Conservation (phyloP, 2,329 filamentous ascomycete genomes). For the Colletotrichum higginsianum region DNA sequence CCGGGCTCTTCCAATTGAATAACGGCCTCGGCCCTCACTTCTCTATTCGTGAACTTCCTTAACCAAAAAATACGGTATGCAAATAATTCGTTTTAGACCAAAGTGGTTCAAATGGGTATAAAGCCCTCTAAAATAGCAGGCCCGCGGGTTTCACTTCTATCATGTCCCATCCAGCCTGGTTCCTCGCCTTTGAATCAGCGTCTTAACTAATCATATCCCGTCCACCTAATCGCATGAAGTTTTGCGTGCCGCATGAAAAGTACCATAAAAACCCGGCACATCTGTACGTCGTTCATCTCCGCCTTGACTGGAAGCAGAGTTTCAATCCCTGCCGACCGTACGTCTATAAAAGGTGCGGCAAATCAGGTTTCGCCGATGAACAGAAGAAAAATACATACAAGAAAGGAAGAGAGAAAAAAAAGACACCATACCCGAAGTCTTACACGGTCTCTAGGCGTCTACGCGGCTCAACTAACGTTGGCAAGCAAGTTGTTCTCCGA, state of each 20-base stretch:
- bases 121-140: constrained; percentile 2
- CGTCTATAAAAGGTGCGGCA: constrained; percentile 10
- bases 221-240: background rate
- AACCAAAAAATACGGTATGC: too few species aligned
- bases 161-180: background rate
- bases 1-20: background rate
- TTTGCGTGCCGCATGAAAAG: too few species aligned
- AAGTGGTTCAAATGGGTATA: constrained; percentile 30
- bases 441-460: constrained; percentile 58
- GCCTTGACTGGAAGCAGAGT: background rate
- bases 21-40: background rate
- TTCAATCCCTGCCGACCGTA: background rate
- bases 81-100: background rate
- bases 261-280: background rate
- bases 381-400: background rate
- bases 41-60: background rate
- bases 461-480: constrained; percentile 57
- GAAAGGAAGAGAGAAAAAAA: too few species aligned
- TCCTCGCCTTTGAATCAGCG: too few species aligned
- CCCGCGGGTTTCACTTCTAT: constrained; percentile 7
- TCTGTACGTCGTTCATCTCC: background rate
- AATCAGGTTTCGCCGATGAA: background rate
- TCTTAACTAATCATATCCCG: too few species aligned
- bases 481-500: constrained; percentile 56
- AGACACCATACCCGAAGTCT: background rate